Evolutionary conservation across 352 stramenopile genomes (phyloP).

Genomic region (Globisporangium irregulare): DNA sequence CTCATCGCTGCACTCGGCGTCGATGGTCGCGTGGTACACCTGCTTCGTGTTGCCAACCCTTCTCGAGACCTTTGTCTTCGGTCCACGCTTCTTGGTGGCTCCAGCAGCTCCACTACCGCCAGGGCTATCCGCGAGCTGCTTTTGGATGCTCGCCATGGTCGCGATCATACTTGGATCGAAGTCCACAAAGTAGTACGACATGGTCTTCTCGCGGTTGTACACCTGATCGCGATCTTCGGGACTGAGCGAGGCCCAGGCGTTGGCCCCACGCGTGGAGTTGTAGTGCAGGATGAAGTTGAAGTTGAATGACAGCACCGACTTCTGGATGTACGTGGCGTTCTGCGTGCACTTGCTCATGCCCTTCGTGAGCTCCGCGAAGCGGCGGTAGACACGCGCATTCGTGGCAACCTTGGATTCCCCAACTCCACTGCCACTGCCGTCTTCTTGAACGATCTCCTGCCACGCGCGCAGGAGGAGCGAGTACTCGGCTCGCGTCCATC

Average conservation of each 20-base stretch:
- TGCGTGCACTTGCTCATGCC: background rate
- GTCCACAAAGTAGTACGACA: constrained; percentile 11
- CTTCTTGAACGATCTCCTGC: background rate
- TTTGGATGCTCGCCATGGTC: background rate
- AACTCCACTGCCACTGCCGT: background rate
- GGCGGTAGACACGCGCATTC: background rate
- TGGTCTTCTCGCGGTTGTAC: constrained; percentile 8
- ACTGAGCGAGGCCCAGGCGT: constrained; percentile 3
- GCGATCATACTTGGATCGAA: constrained; percentile 2
- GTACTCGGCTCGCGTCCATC: constrained; percentile 6
- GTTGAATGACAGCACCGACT: constrained; percentile 7
- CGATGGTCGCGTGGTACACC: background rate
- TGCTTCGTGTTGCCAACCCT: background rate
- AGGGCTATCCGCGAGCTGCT: background rate
- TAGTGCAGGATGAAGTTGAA: constrained; percentile 12
- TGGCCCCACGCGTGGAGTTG: constrained; percentile 5
- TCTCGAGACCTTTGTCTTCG: background rate
- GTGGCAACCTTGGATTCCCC: background rate
- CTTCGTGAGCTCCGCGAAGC: background rate
- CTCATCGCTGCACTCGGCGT: background rate
- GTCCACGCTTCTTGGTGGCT: background rate
- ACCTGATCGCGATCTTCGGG: background rate
- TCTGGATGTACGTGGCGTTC: background rate
- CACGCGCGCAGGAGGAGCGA: constrained; percentile 4
- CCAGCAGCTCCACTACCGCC: background rate